Conservation (phyloP, 2,329 filamentous ascomycete genomes). For the Alternaria ventricosa region DNA sequence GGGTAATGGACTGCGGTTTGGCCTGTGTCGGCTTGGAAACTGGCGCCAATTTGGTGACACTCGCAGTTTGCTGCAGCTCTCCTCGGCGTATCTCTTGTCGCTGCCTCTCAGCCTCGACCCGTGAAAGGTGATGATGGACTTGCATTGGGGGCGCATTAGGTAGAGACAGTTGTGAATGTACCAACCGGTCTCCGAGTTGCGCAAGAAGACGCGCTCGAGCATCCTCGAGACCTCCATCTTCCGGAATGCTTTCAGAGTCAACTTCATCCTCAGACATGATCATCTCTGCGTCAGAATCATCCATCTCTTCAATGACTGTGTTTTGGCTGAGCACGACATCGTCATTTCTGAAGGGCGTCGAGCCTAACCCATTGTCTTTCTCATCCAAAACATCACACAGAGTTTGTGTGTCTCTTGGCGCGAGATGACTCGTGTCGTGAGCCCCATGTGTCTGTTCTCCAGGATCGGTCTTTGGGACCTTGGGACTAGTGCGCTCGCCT, state of each 20-base stretch:
- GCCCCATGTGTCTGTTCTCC: neutral
- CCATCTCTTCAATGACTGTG: neutral
- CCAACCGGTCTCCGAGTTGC: constrained; percentile 45
- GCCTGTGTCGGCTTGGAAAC: neutral
- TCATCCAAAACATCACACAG: neutral
- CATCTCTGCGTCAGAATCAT: constrained; percentile 26
- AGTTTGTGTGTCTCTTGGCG: neutral
- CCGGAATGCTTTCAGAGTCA: constrained; percentile 9
- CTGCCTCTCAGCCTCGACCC: constrained; percentile 31
- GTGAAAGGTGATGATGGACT: constrained; percentile 10
- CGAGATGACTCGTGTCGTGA: neutral
- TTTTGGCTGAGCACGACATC: neutral
- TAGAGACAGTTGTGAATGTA: constrained; percentile 24
- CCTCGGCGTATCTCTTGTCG: constrained; percentile 21
- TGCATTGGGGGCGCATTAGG: neutral
- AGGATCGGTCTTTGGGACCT: neutral
- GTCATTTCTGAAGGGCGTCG: neutral
- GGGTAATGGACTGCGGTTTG: neutral
- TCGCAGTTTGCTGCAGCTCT: neutral
- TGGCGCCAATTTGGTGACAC: neutral
- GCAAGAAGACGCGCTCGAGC: constrained; percentile 57
- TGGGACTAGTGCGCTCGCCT: neutral
- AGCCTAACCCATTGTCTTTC: neutral
- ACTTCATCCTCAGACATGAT: constrained; percentile 30
- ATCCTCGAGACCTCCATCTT: constrained; percentile 53